phyloP scores from a whole-genome alignment of 768 basidiomycete species.

The Tricholomella constricta region DNA sequence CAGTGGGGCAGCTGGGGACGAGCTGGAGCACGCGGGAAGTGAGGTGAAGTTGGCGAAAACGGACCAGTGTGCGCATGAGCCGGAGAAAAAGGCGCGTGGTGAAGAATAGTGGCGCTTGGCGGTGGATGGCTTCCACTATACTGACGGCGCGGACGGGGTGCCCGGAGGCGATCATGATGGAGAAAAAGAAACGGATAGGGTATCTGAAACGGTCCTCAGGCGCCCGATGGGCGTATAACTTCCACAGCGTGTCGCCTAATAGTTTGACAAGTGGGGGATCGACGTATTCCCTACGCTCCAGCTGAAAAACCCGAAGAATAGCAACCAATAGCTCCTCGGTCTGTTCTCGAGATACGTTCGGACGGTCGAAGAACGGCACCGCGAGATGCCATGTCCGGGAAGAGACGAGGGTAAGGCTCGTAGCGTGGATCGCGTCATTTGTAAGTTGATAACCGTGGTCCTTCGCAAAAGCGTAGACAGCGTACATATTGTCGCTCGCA shows the following conservation, averaged over 20 bases:
- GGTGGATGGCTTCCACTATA: constrained; percentile 42
- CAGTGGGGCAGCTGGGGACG: constrained; percentile 19
- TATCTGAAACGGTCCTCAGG: constrained; percentile 38
- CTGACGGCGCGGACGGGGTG: constrained; percentile 37
- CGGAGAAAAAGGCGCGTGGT: constrained; percentile 37
- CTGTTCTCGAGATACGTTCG: constrained; percentile 29
- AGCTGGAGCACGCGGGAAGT: constrained; percentile 34
- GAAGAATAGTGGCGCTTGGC: constrained; percentile 38
- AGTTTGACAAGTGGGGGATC: constrained; percentile 29
- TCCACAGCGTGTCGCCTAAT: constrained; percentile 36
- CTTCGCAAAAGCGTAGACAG: constrained; percentile 35
- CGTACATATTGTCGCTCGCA: constrained; percentile 26
- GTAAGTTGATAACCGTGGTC: constrained; percentile 24
- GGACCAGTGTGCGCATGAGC: constrained; percentile 42
- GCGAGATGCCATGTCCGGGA: constrained; percentile 31
- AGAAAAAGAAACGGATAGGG: constrained; percentile 50
- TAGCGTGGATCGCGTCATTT: constrained; percentile 18
- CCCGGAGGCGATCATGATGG: constrained; percentile 38
- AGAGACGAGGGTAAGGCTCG: constrained; percentile 36
- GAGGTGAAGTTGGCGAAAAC: constrained; percentile 37
- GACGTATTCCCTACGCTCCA: constrained; percentile 31
- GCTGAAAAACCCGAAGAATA: constrained; percentile 40
- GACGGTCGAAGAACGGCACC: constrained; percentile 34
- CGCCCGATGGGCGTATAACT: constrained; percentile 34
- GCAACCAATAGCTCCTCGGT: constrained; percentile 38